Base-by-base conservation (phyloP, 352 stramenopile species). In the Globisporangium camurandrum region DNA sequence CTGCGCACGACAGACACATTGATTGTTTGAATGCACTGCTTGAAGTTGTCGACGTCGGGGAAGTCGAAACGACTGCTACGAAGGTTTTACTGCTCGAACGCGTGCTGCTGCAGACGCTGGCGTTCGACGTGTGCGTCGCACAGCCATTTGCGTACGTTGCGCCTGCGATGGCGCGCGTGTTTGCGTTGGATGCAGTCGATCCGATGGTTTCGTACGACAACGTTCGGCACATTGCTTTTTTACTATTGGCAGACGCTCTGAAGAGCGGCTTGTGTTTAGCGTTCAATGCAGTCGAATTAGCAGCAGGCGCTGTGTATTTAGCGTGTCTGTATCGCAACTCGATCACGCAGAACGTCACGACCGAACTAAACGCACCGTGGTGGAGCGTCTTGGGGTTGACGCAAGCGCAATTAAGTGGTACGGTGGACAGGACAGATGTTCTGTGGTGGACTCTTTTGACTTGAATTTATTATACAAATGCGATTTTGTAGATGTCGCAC, bases 11-110 rank as follows among this genome's bases (percentile, higher is more conserved):
- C 37, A 85, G 76, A 22, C 78, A 89, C 43, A 56, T 86, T 12
- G 75, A 85, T 46, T 87, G 73, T 52, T 51, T 85, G 17, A 64
- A 87, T 38, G 69, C 71, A 8, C 56, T 87, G 19, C 54, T 85
- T 12, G 71, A 86, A 33, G 51, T 75, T 1, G 61, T 84, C 31
- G 71, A 87, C 43, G 73, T 87, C 16, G 75, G 71, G 28, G 71
- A 87, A 40, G 69, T 92, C 22, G 81, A 89, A 49, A 63, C 61
- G 2, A 84, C 82, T 33, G 41, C 75, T 1, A 59, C 54, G 20
- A 83, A 82, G 22, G 75, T 92, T 49, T 59, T 88, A 44, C 62
- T 88, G 27, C 63, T 85, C 11, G 77, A 92, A 64, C 57, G 80
- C 44, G 68, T 92, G 24, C 27, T 92, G 46, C 51, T 92, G 46